Conservation (phyloP, 805 yeast genomes). For the Sugiyamaella smithiae region DNA sequence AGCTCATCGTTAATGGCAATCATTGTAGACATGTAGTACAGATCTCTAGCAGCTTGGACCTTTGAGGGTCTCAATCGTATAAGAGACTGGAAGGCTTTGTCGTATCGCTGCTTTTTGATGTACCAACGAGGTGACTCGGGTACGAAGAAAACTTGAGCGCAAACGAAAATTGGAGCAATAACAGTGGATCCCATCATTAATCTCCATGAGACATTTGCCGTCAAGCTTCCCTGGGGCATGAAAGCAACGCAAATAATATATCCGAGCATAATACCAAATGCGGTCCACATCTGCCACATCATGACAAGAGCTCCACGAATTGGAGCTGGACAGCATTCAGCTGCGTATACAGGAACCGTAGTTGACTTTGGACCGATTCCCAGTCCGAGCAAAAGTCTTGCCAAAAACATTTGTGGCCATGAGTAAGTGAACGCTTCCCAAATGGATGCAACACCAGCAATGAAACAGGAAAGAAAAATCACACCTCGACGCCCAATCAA, state of each 20-base stretch:
- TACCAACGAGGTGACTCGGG: conserved; percentile 76
- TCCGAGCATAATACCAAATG: conserved; percentile 69
- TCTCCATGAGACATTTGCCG: conserved; percentile 49
- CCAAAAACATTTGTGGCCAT: conserved; percentile 59
- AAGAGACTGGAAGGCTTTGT: conserved; percentile 51
- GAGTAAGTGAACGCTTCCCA: conserved; percentile 63
- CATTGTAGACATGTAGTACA: conserved; percentile 55
- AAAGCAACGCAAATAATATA: conserved; percentile 59
- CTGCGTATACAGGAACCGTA: conserved; percentile 64
- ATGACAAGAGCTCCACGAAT: conserved; percentile 65
- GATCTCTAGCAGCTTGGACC: conserved; percentile 62
- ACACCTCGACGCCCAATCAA: conserved; percentile 58
- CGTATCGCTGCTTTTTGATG: conserved; percentile 49
- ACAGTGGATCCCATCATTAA: conserved; percentile 64
- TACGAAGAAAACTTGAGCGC: conserved; percentile 50
- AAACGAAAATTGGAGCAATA: conserved; percentile 55
- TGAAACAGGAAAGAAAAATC: conserved; percentile 54
- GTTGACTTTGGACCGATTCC: conserved; percentile 68
- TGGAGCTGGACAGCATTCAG: conserved; percentile 57
- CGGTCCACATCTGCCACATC: conserved; percentile 76
- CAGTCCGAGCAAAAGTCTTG: conserved; percentile 57
- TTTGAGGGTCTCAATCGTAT: conserved; percentile 43
- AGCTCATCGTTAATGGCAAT: conserved; percentile 39
- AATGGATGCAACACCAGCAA: conserved; percentile 57
- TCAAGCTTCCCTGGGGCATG: conserved; percentile 41